Evolutionary conservation across 2,329 filamentous ascomycete species (phyloP), one percentile per base, ranked within the genome.

Genomic region (Pseudopithomyces maydicus): DNA sequence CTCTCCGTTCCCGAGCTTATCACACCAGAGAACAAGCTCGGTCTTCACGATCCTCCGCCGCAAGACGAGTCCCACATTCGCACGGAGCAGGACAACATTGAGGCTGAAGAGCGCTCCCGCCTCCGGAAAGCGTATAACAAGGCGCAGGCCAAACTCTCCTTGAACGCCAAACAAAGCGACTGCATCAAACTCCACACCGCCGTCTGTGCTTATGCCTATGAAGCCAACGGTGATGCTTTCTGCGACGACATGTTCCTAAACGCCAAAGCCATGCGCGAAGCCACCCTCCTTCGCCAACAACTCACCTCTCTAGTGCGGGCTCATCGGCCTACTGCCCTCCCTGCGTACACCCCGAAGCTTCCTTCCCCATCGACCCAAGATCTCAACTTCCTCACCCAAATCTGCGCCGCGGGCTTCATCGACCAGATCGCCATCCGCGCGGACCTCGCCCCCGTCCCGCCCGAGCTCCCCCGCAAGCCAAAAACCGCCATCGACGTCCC

Each of bases 361-460:
- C 76, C 85, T 73, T 72, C 87, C 71, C 79, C 84, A 80, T 84
- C 85, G 0, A 79, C 87, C 6, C 89, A 88, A 63, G 89, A 75
- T 70, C 80, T 96, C 26, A 88, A 88, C 45, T 87, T 91, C 0
- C 81, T 99, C 26, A 96, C 96, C 74, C 91, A 97, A 72, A 96
- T 98, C 78, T 88, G 91, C 20, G 91, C 94, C 0, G 90, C 92
- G 0, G 95, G 94, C 1, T 98, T 97, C 78, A 87, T 98, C 69
- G 95, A 99, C 76, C 90, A 97, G 65, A 85, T 99, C 39, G 95
- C 95, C 44, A 92, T 98, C 65, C 90, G 95, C 58, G 91, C 91
- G 3, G 94, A 99, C 74, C 81, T 92, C n/a, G 84, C 91, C 0
- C 91, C 92, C 0, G 84, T 83, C 12, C 90, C 91, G 0, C 71